Percentiles rank a stretch among this genome's conserved stretches.
Evolutionary conservation across 2,329 filamentous ascomycete species (phyloP).

Genomic region (Gaeumannomyces sp.): DNA sequence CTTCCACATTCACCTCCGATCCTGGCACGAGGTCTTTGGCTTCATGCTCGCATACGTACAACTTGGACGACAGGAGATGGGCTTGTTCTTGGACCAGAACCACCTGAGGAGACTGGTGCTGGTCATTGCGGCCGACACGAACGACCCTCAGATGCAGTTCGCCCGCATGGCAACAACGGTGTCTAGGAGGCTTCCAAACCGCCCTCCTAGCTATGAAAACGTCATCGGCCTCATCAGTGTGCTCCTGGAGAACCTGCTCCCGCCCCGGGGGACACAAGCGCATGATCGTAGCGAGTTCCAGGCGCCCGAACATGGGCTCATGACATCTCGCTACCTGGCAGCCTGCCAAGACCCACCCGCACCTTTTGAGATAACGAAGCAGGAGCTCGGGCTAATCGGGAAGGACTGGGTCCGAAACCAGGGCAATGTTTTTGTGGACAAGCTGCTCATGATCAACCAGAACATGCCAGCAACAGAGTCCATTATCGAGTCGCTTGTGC

Average conservation of each 20-base stretch:
- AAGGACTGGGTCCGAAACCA: conserved; percentile 18
- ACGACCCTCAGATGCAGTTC: conserved; percentile 48
- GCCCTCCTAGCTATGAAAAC: conserved; percentile 47
- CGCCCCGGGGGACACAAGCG: conserved; percentile 4
- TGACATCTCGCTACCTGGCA: not conserved
- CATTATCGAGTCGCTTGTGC: conserved; percentile 53
- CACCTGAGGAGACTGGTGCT: conserved; percentile 54
- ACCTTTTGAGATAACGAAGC: conserved; percentile 17
- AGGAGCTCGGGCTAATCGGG: conserved; percentile 15
- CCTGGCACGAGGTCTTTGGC: conserved; percentile 73
- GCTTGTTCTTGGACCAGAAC: conserved; percentile 51
- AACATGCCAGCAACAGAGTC: conserved; percentile 43
- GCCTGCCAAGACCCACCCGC: conserved; percentile 14
- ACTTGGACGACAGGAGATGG: conserved; percentile 53
- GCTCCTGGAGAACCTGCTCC: conserved; percentile 34
- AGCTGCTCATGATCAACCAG: conserved; percentile 58
- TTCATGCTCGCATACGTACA: conserved; percentile 61
- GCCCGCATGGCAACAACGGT: conserved; percentile 46
- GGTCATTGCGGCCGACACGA: conserved; percentile 54
- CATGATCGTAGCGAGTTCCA: not conserved
- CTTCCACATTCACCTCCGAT: conserved; percentile 56
- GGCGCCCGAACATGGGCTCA: not conserved
- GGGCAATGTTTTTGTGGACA: conserved; percentile 55
- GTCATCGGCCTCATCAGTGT: conserved; percentile 45
- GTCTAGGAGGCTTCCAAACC: conserved; percentile 39